A percentile compares a stretch with the other conserved stretches of the same genome.
These are phyloP conservation scores for Daldinia grandis DNA, from an alignment of 495 filamentous ascomycete species.

Conservation along the genomic window DNA sequence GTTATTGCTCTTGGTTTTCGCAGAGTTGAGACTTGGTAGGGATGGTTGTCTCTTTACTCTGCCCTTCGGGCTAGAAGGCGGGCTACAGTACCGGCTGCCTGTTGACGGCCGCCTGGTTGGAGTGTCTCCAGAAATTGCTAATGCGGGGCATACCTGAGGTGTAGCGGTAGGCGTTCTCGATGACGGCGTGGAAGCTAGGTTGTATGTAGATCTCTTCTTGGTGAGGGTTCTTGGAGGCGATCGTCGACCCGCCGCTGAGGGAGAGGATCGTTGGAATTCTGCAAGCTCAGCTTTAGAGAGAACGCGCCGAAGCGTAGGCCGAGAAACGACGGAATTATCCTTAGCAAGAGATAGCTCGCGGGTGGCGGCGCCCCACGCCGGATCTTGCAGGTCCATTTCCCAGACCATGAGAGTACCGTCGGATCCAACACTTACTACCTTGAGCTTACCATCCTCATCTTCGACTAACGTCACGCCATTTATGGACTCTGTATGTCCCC, in stretches of 20 bases:
- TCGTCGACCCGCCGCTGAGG: constrained; percentile 60
- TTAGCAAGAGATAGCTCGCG: constrained; percentile 63
- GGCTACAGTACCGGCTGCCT: constrained; percentile 52
- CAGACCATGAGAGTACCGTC: constrained; percentile 91
- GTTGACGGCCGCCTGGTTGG: constrained; percentile 52
- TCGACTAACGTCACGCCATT: constrained; percentile 82
- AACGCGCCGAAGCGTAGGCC: constrained; percentile 74
- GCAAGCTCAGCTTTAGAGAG: constrained; percentile 80
- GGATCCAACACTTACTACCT: constrained; percentile 76
- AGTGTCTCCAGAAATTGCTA: constrained; percentile 47
- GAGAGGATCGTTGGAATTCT: constrained; percentile 73
- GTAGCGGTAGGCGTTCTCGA: constrained; percentile 48
- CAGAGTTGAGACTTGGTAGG: constrained; percentile 66
- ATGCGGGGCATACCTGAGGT: constrained; percentile 44
- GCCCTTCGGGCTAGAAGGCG: constrained; percentile 56
- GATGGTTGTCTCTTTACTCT: constrained; percentile 59
- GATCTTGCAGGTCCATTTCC: constrained; percentile 63
- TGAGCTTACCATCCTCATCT: constrained; percentile 58
- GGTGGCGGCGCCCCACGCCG: constrained; percentile 41
- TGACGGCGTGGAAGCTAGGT: constrained; percentile 43
- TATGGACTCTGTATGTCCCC: constrained; percentile 92
- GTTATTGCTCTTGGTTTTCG: constrained; percentile 59
- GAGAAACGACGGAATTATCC: constrained; percentile 58
- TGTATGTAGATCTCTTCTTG: constrained; percentile 52
- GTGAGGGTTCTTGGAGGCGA: constrained; percentile 70